These are phyloP conservation scores for Phytopythium delawarense DNA, from an alignment of 352 stramenopile genomes.

Conservation along the genomic window DNA sequence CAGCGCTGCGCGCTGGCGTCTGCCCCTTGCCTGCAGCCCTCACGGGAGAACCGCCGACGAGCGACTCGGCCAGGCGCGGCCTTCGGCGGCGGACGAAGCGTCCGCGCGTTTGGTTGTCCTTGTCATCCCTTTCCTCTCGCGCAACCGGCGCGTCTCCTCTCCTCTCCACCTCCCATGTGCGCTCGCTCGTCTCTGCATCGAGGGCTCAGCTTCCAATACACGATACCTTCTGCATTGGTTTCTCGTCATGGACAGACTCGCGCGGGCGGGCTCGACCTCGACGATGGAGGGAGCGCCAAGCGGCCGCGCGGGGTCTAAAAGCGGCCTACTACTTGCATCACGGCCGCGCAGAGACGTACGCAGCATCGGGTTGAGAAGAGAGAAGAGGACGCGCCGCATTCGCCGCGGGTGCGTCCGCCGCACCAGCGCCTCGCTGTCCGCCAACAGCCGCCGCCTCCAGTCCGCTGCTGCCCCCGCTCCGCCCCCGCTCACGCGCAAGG, in stretches of 20 bases:
- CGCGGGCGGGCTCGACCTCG: constrained; percentile 23
- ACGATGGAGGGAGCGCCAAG: constrained; percentile 6
- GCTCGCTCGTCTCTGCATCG: constrained; percentile 10
- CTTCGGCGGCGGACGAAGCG: neutral
- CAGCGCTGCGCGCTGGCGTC: constrained; percentile 9
- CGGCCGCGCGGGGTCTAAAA: constrained; percentile 24
- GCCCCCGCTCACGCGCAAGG: neutral
- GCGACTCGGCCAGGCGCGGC: neutral
- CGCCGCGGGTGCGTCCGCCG: neutral
- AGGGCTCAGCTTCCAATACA: constrained; percentile 31
- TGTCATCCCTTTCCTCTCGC: constrained; percentile 18
- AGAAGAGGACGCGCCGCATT: constrained; percentile 6
- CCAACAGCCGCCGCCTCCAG: neutral
- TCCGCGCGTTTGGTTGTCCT: neutral
- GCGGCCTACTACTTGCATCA: constrained; percentile 39
- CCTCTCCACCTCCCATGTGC: neutral
- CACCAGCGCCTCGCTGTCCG: neutral
- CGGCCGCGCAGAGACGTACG: constrained; percentile 3
- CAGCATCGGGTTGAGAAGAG: constrained; percentile 6
- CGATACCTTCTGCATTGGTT: constrained; percentile 45
- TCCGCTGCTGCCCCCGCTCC: neutral
- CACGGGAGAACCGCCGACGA: neutral
- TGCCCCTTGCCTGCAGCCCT: neutral
- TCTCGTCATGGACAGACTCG: constrained; percentile 28
- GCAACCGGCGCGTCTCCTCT: neutral